phyloP scores from a whole-genome alignment of 23 red algal genomes.

The Cyanidioschyzon merolae region DNA sequence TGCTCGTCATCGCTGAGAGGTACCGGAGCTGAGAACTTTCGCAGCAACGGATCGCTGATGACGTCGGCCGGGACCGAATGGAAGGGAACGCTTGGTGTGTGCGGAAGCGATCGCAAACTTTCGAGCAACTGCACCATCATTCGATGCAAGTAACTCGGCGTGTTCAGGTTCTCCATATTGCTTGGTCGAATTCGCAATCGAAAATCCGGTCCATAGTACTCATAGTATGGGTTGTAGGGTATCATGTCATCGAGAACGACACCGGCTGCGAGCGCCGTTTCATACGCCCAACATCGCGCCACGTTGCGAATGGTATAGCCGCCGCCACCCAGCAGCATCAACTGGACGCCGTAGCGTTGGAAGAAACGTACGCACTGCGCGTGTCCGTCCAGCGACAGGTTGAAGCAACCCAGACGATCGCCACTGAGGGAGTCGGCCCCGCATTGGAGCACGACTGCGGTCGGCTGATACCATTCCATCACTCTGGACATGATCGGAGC shows the following conservation, averaged over 20 bases:
- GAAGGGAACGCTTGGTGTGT: conserved; percentile 29
- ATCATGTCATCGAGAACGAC: conserved; percentile 48
- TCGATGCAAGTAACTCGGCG: conserved; percentile 17
- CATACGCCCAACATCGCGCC: conserved; percentile 92
- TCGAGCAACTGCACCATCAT: conserved; percentile 27
- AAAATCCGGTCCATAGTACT: conserved; percentile 96
- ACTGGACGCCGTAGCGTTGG: conserved; percentile 50
- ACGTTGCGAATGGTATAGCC: conserved; percentile 99
- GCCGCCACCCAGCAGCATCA: conserved; percentile 87
- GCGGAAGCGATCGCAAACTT: conserved; percentile 13
- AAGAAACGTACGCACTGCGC: conserved; percentile 91
- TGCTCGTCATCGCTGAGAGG: neutral
- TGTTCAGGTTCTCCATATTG: conserved; percentile 98
- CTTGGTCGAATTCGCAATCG: conserved; percentile 71
- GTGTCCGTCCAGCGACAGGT: conserved; percentile 73
- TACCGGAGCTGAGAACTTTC: neutral
- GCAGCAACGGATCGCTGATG: neutral
- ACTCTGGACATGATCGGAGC: conserved; percentile 70
- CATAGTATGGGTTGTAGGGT: conserved; percentile 87
- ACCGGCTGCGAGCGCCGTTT: conserved; percentile 59
- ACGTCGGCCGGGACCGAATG: conserved; percentile 17
- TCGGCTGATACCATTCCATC: conserved; percentile 96
- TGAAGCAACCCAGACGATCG: conserved; percentile 92
- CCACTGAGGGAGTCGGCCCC: conserved; percentile 94
- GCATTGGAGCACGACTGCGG: conserved; percentile 87